Evolutionary conservation across 2,329 filamentous ascomycete species (phyloP).

Genomic region (Sphaceloma murrayae): DNA sequence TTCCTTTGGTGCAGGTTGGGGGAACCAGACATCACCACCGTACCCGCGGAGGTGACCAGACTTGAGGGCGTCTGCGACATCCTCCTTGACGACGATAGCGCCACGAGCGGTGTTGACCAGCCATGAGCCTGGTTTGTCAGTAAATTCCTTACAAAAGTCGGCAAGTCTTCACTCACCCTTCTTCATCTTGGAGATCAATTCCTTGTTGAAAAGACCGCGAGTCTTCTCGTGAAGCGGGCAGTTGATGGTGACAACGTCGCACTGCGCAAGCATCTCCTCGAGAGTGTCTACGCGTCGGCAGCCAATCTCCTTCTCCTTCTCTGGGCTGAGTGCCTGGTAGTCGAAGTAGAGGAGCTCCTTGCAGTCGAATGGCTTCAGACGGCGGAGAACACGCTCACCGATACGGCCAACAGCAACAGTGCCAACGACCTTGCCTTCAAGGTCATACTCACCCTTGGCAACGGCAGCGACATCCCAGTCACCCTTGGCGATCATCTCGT

Average conservation of each 20-base stretch:
- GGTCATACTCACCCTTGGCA: constrained; percentile 96
- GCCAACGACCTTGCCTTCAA: constrained; percentile 94
- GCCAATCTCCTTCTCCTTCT: constrained; percentile 91
- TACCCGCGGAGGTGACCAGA: constrained; percentile 83
- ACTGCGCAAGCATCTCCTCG: constrained; percentile 89
- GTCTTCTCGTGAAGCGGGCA: constrained; percentile 99
- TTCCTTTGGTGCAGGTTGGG: constrained; percentile 87
- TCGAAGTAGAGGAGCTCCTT: constrained; percentile 99
- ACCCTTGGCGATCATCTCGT: constrained; percentile 80
- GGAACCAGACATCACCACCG: constrained; percentile 90
- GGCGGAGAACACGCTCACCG: constrained; percentile 91
- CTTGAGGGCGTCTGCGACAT: constrained; percentile 89
- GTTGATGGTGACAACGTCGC: constrained; percentile 98
- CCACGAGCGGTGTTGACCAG: constrained; percentile 98
- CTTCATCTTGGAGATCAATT: constrained; percentile 98
- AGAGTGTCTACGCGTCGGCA: constrained; percentile 78
- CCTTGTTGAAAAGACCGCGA: constrained; percentile 93
- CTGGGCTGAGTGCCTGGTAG: constrained; percentile 84
- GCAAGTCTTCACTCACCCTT: constrained; percentile 59
- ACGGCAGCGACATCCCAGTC: constrained; percentile 94
- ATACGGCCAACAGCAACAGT: constrained; percentile 97
- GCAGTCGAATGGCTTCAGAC: constrained; percentile 97
- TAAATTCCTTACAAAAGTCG: no score
- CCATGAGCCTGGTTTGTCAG: constrained; percentile 59
- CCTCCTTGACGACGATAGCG: constrained; percentile 98